Base-by-base conservation (phyloP, 345 rosid species). In the Pugionium cornutum region DNA sequence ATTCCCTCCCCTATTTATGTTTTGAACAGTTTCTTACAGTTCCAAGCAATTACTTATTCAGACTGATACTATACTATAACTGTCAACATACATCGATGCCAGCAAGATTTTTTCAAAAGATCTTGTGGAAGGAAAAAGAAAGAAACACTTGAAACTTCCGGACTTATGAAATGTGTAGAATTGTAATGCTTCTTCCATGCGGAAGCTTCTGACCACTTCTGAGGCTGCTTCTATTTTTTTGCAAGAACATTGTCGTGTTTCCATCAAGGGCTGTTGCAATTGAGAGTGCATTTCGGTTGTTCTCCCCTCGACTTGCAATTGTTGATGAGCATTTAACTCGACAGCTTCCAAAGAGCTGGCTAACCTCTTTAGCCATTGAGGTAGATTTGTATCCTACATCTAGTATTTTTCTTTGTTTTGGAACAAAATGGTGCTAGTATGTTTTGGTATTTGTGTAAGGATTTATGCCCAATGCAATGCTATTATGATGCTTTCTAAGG, bases 221-320 rank as follows among this genome's bases (percentile, higher is more conserved):
- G 74, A 83, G 55, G 51, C 58, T 41, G 11, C 46, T 64, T 73
- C 73, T 67, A 68, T 49, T 62, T 60, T 25, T 78, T 55, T 41
- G 58, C 90, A 34, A 94, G 97, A 94, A 94, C 69, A 78, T 86
- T 52, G 88, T 94, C n/a, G 76, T 92, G 66, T 94, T 94, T 81
- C 99, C 97, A 62, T 88, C 96, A 47, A 86, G 96, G 75, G 80
- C 87, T 68, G 97, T 83, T 35, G 96, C 92, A 47, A 90, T 90
- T 35, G 97, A 88, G 76, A 85, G 84, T 76, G 83, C 81, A 71
- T 89, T 94, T 68, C 83, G 82, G 68, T 75, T 94, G 72, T 90
- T 90, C 79, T 88, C 91, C 40, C 99, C 99, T 69, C 87, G 69
- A 25, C 96, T 90, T 58, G 99, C 96, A 43, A 81, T 94, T 76